phyloP scores from a whole-genome alignment of 371 early-diverging fungal genomes.

The Coemansia linderi region DNA sequence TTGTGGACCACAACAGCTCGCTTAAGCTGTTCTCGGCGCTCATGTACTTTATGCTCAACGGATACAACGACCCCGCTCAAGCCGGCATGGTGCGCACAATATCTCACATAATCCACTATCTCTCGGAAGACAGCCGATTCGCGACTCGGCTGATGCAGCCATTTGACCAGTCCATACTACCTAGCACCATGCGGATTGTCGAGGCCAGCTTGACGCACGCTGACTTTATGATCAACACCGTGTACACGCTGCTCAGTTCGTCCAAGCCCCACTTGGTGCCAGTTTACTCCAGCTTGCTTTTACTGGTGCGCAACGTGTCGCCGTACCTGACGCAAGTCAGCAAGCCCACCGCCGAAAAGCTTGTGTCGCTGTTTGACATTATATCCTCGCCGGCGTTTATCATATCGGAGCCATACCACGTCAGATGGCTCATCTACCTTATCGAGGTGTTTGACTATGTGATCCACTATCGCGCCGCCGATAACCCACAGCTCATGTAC shows the following conservation, averaged over 20 bases:
- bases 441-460: constrained; percentile 79
- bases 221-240: constrained; percentile 79
- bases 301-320: constrained; percentile 78
- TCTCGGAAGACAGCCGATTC: constrained; percentile 79
- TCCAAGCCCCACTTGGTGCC: constrained; percentile 67
- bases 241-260: constrained; percentile 74
- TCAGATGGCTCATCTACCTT: constrained; percentile 69
- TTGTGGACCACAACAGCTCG: constrained; percentile 68
- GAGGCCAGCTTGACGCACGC: constrained; percentile 78
- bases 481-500: constrained; percentile 79
- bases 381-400: constrained; percentile 81
- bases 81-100: constrained; percentile 78
- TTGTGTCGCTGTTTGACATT: constrained; percentile 72
- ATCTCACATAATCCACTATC: constrained; percentile 77
- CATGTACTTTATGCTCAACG: constrained; percentile 47
- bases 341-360: constrained; percentile 69
- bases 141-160: constrained; percentile 74
- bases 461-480: constrained; percentile 74
- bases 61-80: constrained; percentile 55
- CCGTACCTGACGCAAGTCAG: constrained; percentile 77
- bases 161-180: constrained; percentile 71
- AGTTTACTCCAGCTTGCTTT: constrained; percentile 74
- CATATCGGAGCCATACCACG: constrained; percentile 75
- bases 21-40: constrained; percentile 55
- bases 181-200: constrained; percentile 68